Evolutionary conservation across 2,329 filamentous ascomycete species (phyloP).

Genomic region (Apiospora kogelbergensis): DNA sequence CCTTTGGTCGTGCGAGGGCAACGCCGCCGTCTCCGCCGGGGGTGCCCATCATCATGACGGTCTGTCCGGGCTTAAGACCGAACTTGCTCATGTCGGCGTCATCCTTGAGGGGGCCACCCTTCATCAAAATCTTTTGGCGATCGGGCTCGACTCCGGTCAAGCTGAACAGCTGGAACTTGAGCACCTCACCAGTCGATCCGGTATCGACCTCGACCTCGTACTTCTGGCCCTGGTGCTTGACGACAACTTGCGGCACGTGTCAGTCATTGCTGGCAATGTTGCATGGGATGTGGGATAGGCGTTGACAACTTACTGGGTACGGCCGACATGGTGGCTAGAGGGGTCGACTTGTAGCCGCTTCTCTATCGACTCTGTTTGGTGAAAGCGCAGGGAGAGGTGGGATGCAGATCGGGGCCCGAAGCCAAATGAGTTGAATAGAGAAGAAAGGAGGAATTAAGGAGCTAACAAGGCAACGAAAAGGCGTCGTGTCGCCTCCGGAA

Average conservation of each 20-base stretch:
- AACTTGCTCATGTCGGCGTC: constrained; percentile 84
- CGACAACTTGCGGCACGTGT: constrained; percentile 61
- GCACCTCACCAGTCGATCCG: constrained; percentile 79
- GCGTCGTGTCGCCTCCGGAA: constrained; percentile 5
- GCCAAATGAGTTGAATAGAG: not conserved
- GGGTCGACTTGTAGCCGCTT: not conserved
- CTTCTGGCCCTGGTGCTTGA: constrained; percentile 95
- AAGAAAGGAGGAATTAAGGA: not conserved
- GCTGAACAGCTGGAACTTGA: constrained; percentile 95
- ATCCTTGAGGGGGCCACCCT: constrained; percentile 93
- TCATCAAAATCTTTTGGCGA: constrained; percentile 92
- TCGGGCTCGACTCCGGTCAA: constrained; percentile 95
- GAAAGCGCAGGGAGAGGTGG: not conserved
- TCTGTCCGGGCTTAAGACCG: constrained; percentile 80
- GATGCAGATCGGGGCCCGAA: not conserved
- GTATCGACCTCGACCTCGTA: constrained; percentile 92
- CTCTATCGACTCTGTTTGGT: not conserved
- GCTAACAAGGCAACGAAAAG: not conserved
- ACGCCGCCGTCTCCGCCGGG: constrained; percentile 64
- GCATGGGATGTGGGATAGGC: not conserved
- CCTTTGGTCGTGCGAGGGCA: constrained; percentile 69
- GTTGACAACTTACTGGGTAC: constrained; percentile 26
- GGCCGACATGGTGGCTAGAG: constrained; percentile 23
- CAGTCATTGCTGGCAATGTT: constrained; percentile 21
- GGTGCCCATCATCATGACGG: constrained; percentile 96